Evolutionary conservation across 2,329 filamentous ascomycete species (phyloP).

Genomic region (Xylogone sp.): DNA sequence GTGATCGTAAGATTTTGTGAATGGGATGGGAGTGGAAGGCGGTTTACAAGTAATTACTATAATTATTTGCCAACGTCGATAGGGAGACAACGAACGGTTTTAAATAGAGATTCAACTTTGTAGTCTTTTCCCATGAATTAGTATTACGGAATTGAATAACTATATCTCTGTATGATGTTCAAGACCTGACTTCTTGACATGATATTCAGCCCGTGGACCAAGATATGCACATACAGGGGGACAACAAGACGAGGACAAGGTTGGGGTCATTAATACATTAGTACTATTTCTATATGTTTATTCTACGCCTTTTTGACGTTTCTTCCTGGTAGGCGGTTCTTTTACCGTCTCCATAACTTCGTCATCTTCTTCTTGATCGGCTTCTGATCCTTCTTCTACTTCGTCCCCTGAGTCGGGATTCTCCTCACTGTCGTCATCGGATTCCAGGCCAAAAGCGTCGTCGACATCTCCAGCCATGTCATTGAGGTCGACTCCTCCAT

Average conservation of each 20-base stretch:
- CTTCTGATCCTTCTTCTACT: slow-evolving; percentile 20
- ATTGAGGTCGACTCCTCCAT: slow-evolving; percentile 26
- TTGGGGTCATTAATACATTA: neutral
- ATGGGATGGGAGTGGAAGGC: too few relatives aligned
- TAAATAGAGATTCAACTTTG: too few relatives aligned
- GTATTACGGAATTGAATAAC: too few relatives aligned
- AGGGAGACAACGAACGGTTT: too few relatives aligned
- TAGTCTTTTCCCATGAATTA: too few relatives aligned
- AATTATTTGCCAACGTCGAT: too few relatives aligned
- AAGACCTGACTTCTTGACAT: too few relatives aligned
- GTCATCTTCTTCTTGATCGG: slow-evolving; percentile 21
- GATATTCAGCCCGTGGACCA: too few relatives aligned
- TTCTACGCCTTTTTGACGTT: slow-evolving; percentile 26
- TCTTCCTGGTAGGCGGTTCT: slow-evolving; percentile 23
- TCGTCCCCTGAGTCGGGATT: slow-evolving; percentile 37
- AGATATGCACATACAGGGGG: too few relatives aligned
- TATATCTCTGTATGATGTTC: too few relatives aligned
- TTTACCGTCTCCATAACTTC: slow-evolving; percentile 12
- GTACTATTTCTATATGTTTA: neutral
- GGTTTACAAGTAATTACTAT: too few relatives aligned
- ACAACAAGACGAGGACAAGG: neutral
- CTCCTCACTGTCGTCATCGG: slow-evolving; percentile 34
- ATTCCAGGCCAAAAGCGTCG: slow-evolving; percentile 26
- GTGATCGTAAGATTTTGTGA: too few relatives aligned
- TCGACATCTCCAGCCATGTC: slow-evolving; percentile 24